Conservation (phyloP, 2,329 filamentous ascomycete species). For the Diaporthe helianthi region DNA sequence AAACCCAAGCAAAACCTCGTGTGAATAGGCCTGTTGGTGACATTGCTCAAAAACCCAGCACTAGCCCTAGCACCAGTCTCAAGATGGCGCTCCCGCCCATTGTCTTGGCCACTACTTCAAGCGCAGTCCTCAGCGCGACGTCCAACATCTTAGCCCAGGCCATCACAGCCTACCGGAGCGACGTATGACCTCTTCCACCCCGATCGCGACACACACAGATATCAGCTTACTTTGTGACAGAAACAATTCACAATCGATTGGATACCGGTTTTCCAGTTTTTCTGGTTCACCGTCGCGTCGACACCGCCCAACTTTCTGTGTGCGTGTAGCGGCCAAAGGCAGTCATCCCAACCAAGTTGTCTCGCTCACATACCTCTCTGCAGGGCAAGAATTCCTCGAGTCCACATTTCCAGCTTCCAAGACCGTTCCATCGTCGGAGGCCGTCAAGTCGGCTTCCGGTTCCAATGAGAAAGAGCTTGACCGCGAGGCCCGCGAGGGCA, state of each 20-base stretch:
- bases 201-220: not conserved
- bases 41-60: not conserved
- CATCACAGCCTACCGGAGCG: conserved; percentile 66
- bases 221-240: conserved; percentile 47
- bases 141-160: conserved; percentile 79
- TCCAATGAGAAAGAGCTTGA: conserved; percentile 56
- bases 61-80: conserved; percentile 3
- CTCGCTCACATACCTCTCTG: conserved; percentile 35
- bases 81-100: conserved; percentile 57
- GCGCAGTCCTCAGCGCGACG: conserved; percentile 67
- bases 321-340: conserved; percentile 44
- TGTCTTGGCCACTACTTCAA: conserved; percentile 68
- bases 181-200: conserved; percentile 56
- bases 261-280: conserved; percentile 76
- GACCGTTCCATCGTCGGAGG: conserved; percentile 48
- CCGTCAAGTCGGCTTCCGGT: conserved; percentile 48
- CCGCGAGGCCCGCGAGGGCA: conserved; percentile 47
- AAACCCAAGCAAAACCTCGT: not conserved
- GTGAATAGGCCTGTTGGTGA: not conserved
- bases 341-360: not conserved
- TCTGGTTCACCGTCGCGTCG: conserved; percentile 74
- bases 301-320: conserved; percentile 86
- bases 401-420: conserved; percentile 73
- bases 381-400: conserved; percentile 79
- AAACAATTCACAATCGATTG: conserved; percentile 68